phyloP scores from a whole-genome alignment of 2,329 filamentous ascomycete species.

The Beauveria sp. region DNA sequence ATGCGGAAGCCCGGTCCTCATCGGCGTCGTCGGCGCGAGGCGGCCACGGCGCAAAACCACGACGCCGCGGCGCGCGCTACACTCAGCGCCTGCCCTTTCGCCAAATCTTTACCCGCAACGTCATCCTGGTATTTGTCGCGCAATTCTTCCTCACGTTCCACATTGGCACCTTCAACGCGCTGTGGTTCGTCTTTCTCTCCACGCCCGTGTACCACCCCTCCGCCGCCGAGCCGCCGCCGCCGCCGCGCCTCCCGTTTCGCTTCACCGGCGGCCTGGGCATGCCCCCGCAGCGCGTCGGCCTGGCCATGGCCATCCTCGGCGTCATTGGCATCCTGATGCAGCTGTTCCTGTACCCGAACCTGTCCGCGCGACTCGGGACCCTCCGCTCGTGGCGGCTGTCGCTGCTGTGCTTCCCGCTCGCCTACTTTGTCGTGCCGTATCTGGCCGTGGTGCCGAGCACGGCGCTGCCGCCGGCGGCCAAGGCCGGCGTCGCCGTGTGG shows the following conservation, averaged over 20 bases:
- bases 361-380: slow-evolving; percentile 61
- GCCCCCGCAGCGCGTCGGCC: slow-evolving; percentile 61
- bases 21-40: background rate
- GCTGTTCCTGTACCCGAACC: slow-evolving; percentile 56
- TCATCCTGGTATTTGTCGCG: slow-evolving; percentile 47
- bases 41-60: background rate
- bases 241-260: slow-evolving; percentile 41
- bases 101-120: slow-evolving; percentile 48
- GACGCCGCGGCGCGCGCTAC: slow-evolving; percentile 26
- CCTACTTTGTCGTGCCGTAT: slow-evolving; percentile 64
- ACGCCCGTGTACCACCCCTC: slow-evolving; percentile 52
- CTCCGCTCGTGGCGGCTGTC: slow-evolving; percentile 61
- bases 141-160: slow-evolving; percentile 67
- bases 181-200: slow-evolving; percentile 71
- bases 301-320: slow-evolving; percentile 71
- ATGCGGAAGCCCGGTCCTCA: background rate
- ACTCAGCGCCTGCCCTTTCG: slow-evolving; percentile 43
- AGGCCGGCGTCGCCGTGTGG: slow-evolving; percentile 55
- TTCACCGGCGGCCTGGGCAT: slow-evolving; percentile 75
- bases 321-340: slow-evolving; percentile 62
- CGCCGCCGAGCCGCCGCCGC: slow-evolving; percentile 21
- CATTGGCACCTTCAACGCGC: slow-evolving; percentile 66
- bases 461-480: slow-evolving; percentile 39
- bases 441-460: slow-evolving; percentile 58
- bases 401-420: slow-evolving; percentile 61